Evolutionary conservation across 441 rosid species (phyloP), one percentile per base, ranked within the genome.

Genomic region (Erodium texanum): DNA sequence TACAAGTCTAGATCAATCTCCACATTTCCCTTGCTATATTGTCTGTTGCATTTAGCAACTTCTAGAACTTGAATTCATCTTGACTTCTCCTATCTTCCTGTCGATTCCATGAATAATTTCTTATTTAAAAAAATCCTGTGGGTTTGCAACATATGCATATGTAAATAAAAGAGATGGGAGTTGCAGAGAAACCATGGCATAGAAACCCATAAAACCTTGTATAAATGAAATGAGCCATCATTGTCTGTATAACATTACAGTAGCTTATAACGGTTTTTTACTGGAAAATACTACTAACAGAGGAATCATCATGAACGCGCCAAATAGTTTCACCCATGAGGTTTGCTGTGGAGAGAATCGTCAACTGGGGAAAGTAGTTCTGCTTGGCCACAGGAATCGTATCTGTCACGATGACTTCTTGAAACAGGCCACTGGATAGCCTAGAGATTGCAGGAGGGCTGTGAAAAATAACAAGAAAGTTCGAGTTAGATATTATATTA

Each of bases 261-360:
- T 16, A 22, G 11, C 24, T 7, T 20, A 9, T 8, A 18, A 5
- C 23, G 23, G 7, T 10, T 20, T 20, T 61, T 84, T 82, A 86
- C 76, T 78, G 87, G 68, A 88, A 88, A 77, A 88, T 88, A 70
- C 93, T 86, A 73, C 89, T 88, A 62, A 88, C 86, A 23, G 93
- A 88, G 80, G 83, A 79, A 71, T 88, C 93, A 75, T 83, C 93
- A 67, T 88, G 93, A 70, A 88, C 84, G 43, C 90, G 93, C 93
- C 90, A 88, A 66, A 88, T 88, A 48, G 93, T 88, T 78, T 88
- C 90, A 66, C 90, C 90, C 43, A 88, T 66, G 50, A 88, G 81
- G 77, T 88, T 88, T 22, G 93, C 90, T 69, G 86, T 85, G 1
- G 93, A 83, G 12, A 88, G 81, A n/a, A 88, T 78, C 12, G 87